Evolutionary conservation across 2,329 filamentous ascomycete genomes (phyloP).

Genomic region (Cytospora schulzeri): DNA sequence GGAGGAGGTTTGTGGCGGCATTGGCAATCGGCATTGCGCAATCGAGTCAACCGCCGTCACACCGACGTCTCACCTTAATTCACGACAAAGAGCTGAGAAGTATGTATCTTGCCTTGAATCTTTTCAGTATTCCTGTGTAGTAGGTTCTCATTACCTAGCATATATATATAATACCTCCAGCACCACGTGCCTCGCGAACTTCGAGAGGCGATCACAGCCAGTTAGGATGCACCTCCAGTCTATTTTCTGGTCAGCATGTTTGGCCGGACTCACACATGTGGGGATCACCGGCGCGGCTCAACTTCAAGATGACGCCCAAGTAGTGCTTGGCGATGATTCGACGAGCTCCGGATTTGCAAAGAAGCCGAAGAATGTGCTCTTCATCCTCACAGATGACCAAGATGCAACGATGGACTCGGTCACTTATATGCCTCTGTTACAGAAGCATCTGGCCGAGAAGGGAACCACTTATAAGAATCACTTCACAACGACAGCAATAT

Average conservation of each 20-base stretch:
- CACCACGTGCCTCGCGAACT: not conserved
- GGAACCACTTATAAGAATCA: constrained; percentile 64
- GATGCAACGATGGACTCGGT: constrained; percentile 64
- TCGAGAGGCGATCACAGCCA: not conserved
- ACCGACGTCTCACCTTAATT: not conserved
- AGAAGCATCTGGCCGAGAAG: constrained; percentile 57
- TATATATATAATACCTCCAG: not conserved
- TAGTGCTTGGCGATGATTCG: constrained; percentile 5
- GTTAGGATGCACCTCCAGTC: constrained; percentile 10
- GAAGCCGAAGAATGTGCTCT: constrained; percentile 56
- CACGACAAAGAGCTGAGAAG: not conserved
- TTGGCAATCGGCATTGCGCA: constrained; percentile 11
- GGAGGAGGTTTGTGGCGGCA: constrained; percentile 9
- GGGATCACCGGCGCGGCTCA: constrained; percentile 6
- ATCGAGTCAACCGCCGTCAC: constrained; percentile 1
- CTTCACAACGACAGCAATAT: constrained; percentile 67
- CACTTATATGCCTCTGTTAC: constrained; percentile 60
- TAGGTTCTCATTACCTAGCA: too few species aligned
- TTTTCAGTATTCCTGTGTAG: not conserved
- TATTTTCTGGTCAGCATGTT: constrained; percentile 10
- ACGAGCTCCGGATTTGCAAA: not conserved
- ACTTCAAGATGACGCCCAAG: constrained; percentile 9
- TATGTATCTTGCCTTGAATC: not conserved
- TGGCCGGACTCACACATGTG: constrained; percentile 3
- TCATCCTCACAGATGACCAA: constrained; percentile 70